Evolutionary conservation across 108 stramenopile genomes (phyloP).

Genomic region (Cyclotella baltica): DNA sequence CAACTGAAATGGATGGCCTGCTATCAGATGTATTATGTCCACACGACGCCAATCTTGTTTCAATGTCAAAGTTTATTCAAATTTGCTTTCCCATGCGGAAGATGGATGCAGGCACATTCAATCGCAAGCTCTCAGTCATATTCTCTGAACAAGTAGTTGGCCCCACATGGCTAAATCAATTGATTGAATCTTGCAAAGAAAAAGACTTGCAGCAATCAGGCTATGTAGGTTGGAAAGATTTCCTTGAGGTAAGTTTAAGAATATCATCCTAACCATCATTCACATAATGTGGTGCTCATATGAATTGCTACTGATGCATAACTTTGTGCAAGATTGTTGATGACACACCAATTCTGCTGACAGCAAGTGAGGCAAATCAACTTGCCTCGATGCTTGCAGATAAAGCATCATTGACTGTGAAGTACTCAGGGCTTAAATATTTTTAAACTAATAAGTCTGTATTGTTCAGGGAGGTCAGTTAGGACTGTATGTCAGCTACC

Average conservation of each 20-base stretch:
- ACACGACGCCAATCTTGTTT: constrained; percentile 1
- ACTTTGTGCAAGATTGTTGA: background rate
- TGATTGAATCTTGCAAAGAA: constrained; percentile 9
- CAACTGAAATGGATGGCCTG: constrained; percentile 3
- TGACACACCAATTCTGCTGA: background rate
- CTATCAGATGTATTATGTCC: constrained; percentile 7
- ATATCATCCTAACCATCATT: background rate
- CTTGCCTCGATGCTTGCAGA: background rate
- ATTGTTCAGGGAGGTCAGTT: no score
- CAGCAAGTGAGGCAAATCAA: constrained; percentile 14
- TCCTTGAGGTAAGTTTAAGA: background rate
- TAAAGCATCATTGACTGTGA: background rate
- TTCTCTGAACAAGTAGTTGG: constrained; percentile 2
- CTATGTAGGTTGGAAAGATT: background rate
- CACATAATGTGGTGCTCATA: background rate
- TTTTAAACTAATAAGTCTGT: no score
- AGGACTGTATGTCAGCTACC: no score
- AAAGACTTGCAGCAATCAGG: constrained; percentile 11
- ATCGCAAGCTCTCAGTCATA: constrained; percentile 1
- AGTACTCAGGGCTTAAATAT: background rate
- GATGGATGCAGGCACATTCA: background rate
- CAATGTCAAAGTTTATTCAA: constrained; percentile 15
- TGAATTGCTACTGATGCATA: background rate
- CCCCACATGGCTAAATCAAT: constrained; percentile 2
- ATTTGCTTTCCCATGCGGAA: background rate